Base-by-base conservation (phyloP, 768 basidiomycete genomes). In the Dictyophora rubrovolvata region DNA sequence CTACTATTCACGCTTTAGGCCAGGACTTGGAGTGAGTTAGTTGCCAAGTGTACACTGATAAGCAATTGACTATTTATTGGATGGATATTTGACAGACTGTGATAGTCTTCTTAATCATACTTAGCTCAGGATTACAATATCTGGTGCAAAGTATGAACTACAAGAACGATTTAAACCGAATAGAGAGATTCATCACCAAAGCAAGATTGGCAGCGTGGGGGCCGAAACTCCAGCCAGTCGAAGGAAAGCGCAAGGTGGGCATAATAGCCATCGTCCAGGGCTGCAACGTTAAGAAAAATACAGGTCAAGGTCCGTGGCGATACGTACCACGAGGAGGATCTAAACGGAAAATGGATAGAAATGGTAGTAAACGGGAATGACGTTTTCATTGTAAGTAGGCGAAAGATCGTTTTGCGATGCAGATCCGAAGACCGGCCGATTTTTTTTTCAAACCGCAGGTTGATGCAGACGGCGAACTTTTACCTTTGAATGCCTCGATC, bases 1-100 rank as follows among this genome's bases (percentile, higher is more conserved):
- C 72, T 97, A 97, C 71, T 99, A 98, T 71, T 83, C 90, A 33
- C 85, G 96, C 55, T 99, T 89, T 78, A 81, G 95, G 33, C 95
- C 95, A n/a, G 92, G 93, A 22, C 77, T 98, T 61, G 82, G 82
- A 61, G 88, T 88, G 65, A 63, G 81, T 48, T 47, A n/a, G 42
- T 12, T 42, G 33, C 16, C 46, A 17, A 18, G 18, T 33, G 23
- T 50, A 48, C 35, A 49, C 28, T 49, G 28, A 49, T 42, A 18
- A 48, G 42, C 48, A n/a, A 42, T 49, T 28, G 21, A 28, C 61
- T 63, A 54, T 60, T 53, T 53, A 0, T 56, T 28, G 28, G 28
- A 28, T 28, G 28, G 28, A 28, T 28, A 28, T 3, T 28, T 28
- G 28, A 28, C 68, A 91, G 89, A 76, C 80, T 34, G 94, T 95